Percentiles rank a stretch among this genome's conserved stretches.
Evolutionary conservation across 805 yeast genomes (phyloP).

Genomic region (Saccharomycopsis javanensis): DNA sequence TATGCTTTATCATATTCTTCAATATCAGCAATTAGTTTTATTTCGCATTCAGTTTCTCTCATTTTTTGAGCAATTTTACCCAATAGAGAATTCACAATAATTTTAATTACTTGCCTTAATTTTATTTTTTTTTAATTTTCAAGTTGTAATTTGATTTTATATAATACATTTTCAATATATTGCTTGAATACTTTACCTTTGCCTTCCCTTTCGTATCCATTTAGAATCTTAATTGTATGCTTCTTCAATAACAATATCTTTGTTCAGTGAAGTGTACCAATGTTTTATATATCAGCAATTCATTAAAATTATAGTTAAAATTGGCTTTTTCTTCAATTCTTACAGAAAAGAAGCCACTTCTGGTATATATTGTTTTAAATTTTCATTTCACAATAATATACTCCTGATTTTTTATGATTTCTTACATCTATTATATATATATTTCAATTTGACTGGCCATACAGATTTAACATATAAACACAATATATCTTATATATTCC

Average conservation of each 20-base stretch:
- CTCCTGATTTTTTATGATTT: not conserved
- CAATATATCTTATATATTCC: not conserved
- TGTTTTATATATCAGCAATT: not conserved
- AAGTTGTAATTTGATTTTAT: too few relatives aligned
- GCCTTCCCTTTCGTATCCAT: constrained; percentile 4
- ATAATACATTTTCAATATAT: constrained; percentile 3
- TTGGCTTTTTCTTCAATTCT: not conserved
- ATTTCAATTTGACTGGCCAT: constrained; percentile 3
- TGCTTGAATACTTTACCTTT: constrained; percentile 4
- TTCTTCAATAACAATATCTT: constrained; percentile 3
- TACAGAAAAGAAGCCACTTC: not conserved
- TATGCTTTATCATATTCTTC: not conserved
- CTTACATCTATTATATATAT: not conserved
- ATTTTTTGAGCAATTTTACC: too few relatives aligned
- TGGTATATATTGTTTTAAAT: too few relatives aligned
- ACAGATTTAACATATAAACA: constrained; percentile 6
- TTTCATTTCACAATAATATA: not conserved
- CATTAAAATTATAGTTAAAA: not conserved
- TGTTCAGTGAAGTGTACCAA: constrained; percentile 4
- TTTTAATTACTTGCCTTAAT: too few relatives aligned
- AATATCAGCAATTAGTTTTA: not conserved
- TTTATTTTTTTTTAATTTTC: too few relatives aligned
- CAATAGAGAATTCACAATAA: too few relatives aligned
- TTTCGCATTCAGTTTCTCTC: too few relatives aligned
- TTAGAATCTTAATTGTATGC: not conserved